Conservation (phyloP, 768 basidiomycete genomes). For the Agrocybe chaxingu region DNA sequence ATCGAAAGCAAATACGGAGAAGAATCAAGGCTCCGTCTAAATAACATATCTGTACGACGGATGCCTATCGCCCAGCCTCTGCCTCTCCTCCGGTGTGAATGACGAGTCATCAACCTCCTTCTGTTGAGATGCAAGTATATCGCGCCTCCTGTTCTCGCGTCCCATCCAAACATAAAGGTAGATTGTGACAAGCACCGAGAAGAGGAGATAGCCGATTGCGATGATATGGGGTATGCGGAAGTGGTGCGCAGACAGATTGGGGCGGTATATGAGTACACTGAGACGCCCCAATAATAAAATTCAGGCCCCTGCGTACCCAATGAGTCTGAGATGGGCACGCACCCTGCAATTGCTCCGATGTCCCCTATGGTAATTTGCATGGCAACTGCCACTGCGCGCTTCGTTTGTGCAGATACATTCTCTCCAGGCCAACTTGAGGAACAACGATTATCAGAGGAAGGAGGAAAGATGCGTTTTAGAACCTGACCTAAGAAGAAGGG, state of each 20-base stretch:
- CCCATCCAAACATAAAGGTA: slow-evolving; percentile 48
- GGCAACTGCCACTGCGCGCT: slow-evolving; percentile 58
- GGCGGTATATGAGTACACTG: slow-evolving; percentile 55
- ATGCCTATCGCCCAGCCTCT: slow-evolving; percentile 36
- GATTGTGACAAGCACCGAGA: slow-evolving; percentile 38
- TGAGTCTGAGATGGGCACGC: slow-evolving; percentile 1
- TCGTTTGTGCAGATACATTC: slow-evolving; percentile 68
- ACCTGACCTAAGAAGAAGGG: slow-evolving; percentile 48
- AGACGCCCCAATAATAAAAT: not conserved
- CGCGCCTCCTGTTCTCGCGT: slow-evolving; percentile 46
- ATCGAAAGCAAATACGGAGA: no score
- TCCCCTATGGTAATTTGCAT: slow-evolving; percentile 66
- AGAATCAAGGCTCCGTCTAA: slow-evolving; percentile 10
- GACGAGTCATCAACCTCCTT: slow-evolving; percentile 18
- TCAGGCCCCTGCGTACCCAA: not conserved
- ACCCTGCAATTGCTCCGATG: slow-evolving; percentile 55
- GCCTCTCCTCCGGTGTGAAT: slow-evolving; percentile 21
- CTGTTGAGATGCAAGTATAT: slow-evolving; percentile 20
- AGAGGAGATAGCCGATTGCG: slow-evolving; percentile 55
- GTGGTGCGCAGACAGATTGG: slow-evolving; percentile 39
- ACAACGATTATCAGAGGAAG: not conserved
- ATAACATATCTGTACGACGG: slow-evolving; percentile 38
- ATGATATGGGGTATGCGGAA: slow-evolving; percentile 58
- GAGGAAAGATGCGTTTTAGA: not conserved
- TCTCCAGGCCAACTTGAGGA: slow-evolving; percentile 52